phyloP scores from a whole-genome alignment of 2,329 filamentous ascomycete species.

The Ophiostoma perfectum region DNA sequence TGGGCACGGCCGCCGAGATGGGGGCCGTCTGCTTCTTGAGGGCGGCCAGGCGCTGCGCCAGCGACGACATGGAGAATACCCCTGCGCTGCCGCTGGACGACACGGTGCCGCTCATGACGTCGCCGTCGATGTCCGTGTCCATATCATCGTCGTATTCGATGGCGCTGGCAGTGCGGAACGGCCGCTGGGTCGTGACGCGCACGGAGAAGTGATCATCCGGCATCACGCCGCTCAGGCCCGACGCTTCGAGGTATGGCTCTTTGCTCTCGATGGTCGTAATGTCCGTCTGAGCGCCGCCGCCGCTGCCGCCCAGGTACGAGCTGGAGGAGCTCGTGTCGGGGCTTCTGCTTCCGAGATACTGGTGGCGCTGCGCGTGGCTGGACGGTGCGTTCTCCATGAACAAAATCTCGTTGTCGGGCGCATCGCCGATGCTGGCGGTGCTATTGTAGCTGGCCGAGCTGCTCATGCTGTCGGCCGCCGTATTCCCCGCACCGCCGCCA shows the following conservation, averaged over 20 bases:
- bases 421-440: slow-evolving; percentile 7
- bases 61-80: slow-evolving; percentile 33
- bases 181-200: slow-evolving; percentile 47
- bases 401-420: slow-evolving; percentile 27
- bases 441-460: slow-evolving; percentile 15
- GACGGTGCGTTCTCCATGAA: slow-evolving; percentile 25
- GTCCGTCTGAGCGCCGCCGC: neutral
- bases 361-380: too few relatives aligned
- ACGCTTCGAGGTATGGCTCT: slow-evolving; percentile 47
- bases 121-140: neutral
- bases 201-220: slow-evolving; percentile 62
- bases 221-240: slow-evolving; percentile 53
- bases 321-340: neutral
- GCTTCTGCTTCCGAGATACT: neutral
- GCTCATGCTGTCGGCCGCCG: slow-evolving; percentile 12
- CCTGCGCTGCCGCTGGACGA: slow-evolving; percentile 1
- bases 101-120: slow-evolving; percentile 18
- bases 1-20: slow-evolving; percentile 16
- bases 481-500: neutral
- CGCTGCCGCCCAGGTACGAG: neutral
- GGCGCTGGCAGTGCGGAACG: slow-evolving; percentile 22
- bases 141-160: neutral
- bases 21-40: slow-evolving; percentile 22
- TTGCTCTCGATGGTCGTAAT: neutral
- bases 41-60: slow-evolving; percentile 40